Evolutionary conservation across 768 basidiomycete genomes (phyloP).

Genomic region (Lentinula lateritia): DNA sequence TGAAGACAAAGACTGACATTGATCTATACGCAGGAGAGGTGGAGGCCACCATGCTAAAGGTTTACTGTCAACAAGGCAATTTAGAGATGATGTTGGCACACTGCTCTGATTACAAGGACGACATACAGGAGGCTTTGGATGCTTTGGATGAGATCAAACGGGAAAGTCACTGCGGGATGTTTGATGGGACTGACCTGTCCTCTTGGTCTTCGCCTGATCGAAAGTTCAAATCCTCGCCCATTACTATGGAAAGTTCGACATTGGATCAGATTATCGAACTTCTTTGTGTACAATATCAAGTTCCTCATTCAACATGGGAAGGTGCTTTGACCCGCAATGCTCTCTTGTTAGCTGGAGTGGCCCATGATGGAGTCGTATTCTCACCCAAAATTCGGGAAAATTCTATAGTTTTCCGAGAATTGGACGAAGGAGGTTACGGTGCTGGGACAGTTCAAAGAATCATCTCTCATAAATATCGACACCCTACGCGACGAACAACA

Average conservation of each 20-base stretch:
- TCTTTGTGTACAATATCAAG: neutral
- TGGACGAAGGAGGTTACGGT: neutral
- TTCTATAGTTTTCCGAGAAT: neutral
- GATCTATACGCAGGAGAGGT: slow-evolving; percentile 8
- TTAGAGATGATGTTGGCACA: slow-evolving; percentile 11
- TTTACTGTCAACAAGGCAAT: slow-evolving; percentile 8
- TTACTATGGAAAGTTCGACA: neutral
- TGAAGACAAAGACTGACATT: neutral
- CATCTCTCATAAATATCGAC: neutral
- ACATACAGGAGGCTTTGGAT: slow-evolving; percentile 7
- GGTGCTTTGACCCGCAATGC: neutral
- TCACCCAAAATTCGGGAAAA: neutral
- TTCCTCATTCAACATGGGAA: neutral
- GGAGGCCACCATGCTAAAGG: slow-evolving; percentile 12
- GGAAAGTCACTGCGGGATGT: neutral
- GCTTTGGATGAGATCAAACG: slow-evolving; percentile 9
- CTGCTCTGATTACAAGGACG: neutral
- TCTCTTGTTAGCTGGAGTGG: neutral
- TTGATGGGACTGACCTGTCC: neutral
- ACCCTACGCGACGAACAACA: neutral
- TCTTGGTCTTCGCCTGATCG: neutral
- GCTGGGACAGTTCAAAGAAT: neutral
- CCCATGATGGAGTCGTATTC: neutral
- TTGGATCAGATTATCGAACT: neutral
- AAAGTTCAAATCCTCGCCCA: neutral